A percentile compares a stretch with the other conserved stretches of the same genome.
Evolutionary conservation across 306 rosid species (phyloP).

Genomic region (Cicer judaicum): DNA sequence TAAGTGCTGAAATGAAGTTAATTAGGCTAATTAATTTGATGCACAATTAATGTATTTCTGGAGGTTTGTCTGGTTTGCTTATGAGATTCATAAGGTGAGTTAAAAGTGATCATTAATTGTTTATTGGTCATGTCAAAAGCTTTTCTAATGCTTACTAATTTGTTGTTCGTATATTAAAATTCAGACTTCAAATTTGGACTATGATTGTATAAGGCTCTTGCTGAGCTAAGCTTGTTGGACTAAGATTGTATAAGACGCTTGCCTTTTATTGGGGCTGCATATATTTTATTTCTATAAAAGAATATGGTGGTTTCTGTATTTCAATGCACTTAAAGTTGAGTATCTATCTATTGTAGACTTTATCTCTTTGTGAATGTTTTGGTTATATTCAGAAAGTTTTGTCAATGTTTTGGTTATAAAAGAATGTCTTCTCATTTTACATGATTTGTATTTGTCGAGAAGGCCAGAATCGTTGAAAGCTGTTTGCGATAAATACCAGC

Average conservation of each 20-base stretch:
- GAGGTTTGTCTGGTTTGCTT: slow-evolving; percentile 52
- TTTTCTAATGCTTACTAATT: slow-evolving; percentile 6
- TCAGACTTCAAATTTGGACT: slow-evolving; percentile 66
- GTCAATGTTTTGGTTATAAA: slow-evolving; percentile 58
- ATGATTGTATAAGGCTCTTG: slow-evolving; percentile 67
- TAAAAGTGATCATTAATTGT: too few relatives aligned
- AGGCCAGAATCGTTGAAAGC: slow-evolving; percentile 66
- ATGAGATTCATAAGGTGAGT: slow-evolving; percentile 50
- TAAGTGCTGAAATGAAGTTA: slow-evolving; percentile 64
- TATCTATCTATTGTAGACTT: slow-evolving; percentile 48
- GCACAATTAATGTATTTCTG: slow-evolving; percentile 29
- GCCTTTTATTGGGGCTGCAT: slow-evolving; percentile 82
- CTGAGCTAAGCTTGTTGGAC: slow-evolving; percentile 75
- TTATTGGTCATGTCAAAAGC: not conserved
- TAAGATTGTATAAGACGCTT: slow-evolving; percentile 67
- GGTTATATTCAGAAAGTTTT: slow-evolving; percentile 66
- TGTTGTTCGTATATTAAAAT: not conserved
- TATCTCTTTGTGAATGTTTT: slow-evolving; percentile 45
- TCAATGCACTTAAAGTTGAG: slow-evolving; percentile 21
- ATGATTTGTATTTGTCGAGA: slow-evolving; percentile 72
- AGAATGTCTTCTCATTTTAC: slow-evolving; percentile 62
- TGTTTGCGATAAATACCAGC: slow-evolving; percentile 50
- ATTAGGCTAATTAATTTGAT: not conserved
- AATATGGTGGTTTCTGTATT: not conserved
- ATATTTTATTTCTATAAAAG: slow-evolving; percentile 50